Percentiles rank a stretch among this genome's conserved stretches.
Conservation (phyloP, 1,139 yeast species). For the Hanseniaspora gamundiae region DNA sequence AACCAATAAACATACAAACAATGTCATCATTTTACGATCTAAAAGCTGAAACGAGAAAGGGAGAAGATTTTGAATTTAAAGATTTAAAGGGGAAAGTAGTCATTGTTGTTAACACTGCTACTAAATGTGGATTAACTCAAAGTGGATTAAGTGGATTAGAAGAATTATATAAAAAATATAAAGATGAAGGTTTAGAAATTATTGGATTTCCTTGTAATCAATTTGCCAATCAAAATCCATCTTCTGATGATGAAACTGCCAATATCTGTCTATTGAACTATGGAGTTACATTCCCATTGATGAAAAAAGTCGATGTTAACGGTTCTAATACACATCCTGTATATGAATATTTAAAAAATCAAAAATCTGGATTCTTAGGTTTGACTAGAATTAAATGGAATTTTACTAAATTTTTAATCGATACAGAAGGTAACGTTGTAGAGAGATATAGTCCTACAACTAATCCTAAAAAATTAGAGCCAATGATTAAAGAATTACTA, state of each 20-base stretch:
- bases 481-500: conserved; percentile 36
- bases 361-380: conserved; percentile 53
- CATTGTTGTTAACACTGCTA: conserved; percentile 72
- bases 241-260: conserved; percentile 50
- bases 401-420: conserved; percentile 80
- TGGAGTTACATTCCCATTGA: conserved; percentile 80
- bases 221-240: conserved; percentile 85
- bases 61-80: conserved; percentile 52
- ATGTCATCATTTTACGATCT: conserved; percentile 42
- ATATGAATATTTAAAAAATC: conserved; percentile 55
- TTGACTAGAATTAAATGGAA: conserved; percentile 86
- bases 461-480: conserved; percentile 48
- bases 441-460: conserved; percentile 59
- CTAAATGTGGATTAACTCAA: conserved; percentile 38
- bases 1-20: not conserved
- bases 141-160: conserved; percentile 68
- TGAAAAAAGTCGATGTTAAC: conserved; percentile 81
- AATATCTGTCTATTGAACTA: conserved; percentile 52
- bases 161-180: conserved; percentile 57
- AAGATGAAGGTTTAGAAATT: conserved; percentile 39
- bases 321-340: conserved; percentile 76
- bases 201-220: conserved; percentile 87
- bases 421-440: conserved; percentile 59
- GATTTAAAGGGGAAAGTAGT: conserved; percentile 76
- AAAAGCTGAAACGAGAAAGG: conserved; percentile 43